Conservation (phyloP, 108 stramenopile genomes). For the Asterionellopsis glacialis region DNA sequence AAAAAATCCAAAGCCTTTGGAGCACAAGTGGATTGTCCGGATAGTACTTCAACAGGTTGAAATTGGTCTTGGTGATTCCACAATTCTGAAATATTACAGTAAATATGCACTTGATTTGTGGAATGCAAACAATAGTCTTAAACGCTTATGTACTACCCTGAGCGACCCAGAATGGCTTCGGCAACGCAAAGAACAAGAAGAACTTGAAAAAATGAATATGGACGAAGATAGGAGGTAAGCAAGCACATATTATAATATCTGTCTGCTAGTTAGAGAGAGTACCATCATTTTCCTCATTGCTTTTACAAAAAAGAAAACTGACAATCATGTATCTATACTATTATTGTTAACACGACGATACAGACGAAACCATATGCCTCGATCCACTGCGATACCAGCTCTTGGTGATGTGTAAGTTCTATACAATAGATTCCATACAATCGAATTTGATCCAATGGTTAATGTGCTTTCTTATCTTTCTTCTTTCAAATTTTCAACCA, state of each 20-base stretch:
- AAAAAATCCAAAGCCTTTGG: conserved; percentile 32
- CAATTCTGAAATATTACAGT: conserved; percentile 44
- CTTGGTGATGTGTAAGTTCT: conserved; percentile 29
- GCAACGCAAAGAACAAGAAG: conserved; percentile 24
- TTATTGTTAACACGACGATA: background rate
- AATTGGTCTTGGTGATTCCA: conserved; percentile 41
- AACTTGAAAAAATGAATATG: conserved; percentile 26
- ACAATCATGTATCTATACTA: no score
- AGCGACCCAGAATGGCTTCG: conserved; percentile 29
- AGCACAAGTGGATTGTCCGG: conserved; percentile 83
- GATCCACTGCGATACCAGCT: conserved; percentile 24
- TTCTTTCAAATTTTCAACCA: no score
- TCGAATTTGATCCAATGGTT: no score
- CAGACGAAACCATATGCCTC: conserved; percentile 18
- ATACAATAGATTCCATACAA: no score
- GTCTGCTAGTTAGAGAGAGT: no score
- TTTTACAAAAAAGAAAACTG: no score
- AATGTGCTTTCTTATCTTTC: no score
- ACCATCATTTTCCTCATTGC: no score
- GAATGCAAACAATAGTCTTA: conserved; percentile 29
- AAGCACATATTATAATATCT: no score
- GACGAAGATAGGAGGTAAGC: conserved; percentile 19
- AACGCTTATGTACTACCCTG: conserved; percentile 27
- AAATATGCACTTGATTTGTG: conserved; percentile 41
- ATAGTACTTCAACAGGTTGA: conserved; percentile 61